These are phyloP conservation scores for Exobasidium rhododendri DNA, from an alignment of 1,284 basidiomycete species.

Conservation along the genomic window DNA sequence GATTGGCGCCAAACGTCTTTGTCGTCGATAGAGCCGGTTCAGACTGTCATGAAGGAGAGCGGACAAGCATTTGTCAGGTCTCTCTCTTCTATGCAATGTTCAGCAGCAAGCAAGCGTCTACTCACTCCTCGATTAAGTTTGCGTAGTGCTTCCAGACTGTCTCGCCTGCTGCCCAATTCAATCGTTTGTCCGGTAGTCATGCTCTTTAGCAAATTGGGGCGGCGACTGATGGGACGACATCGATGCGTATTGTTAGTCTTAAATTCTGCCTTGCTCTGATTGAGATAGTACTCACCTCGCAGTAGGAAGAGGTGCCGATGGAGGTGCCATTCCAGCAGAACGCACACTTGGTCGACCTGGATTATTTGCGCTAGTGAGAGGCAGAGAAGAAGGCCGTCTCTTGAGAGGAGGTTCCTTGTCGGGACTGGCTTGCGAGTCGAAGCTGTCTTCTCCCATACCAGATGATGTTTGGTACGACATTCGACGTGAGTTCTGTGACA, in stretches of 20 bases:
- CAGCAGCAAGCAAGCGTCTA: too few relatives aligned
- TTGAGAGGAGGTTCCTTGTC: constrained; percentile 43
- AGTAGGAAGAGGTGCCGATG: not conserved
- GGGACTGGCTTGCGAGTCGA: constrained; percentile 29
- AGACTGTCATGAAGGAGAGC: not conserved
- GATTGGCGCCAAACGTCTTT: not conserved
- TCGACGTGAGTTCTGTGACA: constrained; percentile 30
- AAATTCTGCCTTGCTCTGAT: too few relatives aligned
- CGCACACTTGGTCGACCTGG: constrained; percentile 13
- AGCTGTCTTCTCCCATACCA: constrained; percentile 13
- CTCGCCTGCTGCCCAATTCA: not conserved
- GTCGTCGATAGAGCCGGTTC: not conserved
- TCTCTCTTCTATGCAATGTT: too few relatives aligned
- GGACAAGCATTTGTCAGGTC: too few relatives aligned
- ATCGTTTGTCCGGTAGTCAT: not conserved
- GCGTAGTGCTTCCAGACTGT: not conserved
- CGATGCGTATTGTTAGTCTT: not conserved
- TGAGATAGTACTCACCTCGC: not conserved
- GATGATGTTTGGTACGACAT: not conserved
- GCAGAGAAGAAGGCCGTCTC: constrained; percentile 36
- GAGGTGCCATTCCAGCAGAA: not conserved
- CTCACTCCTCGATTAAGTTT: not conserved
- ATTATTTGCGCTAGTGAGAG: constrained; percentile 8
- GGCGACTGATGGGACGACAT: not conserved
- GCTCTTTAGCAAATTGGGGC: constrained; percentile 4